A percentile compares a stretch with the other conserved stretches of the same genome.
Conservation (phyloP, 2,329 filamentous ascomycete genomes). For the Colletotrichum theobromicola region DNA sequence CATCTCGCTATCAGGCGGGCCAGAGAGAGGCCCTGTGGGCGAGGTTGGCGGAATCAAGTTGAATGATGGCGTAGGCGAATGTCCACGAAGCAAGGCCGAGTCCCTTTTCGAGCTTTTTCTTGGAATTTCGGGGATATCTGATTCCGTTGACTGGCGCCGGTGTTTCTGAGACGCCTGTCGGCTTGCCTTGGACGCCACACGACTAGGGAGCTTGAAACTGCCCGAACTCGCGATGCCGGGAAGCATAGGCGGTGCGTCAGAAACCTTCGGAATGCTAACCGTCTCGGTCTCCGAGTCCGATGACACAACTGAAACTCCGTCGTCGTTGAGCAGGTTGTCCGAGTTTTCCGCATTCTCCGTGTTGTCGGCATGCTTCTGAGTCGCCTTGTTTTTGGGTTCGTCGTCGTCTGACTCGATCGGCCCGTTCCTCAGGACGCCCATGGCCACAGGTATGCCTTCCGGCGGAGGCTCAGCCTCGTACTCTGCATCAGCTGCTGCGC, state of each 20-base stretch:
- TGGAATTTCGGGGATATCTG: slow-evolving; percentile 64
- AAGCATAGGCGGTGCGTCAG: slow-evolving; percentile 59
- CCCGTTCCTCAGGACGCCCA: slow-evolving; percentile 62
- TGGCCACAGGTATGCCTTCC: slow-evolving; percentile 69
- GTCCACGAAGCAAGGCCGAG: slow-evolving; percentile 45
- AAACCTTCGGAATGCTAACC: slow-evolving; percentile 43
- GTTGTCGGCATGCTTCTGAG: slow-evolving; percentile 24
- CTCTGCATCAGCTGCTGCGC: slow-evolving; percentile 52
- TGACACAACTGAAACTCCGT: slow-evolving; percentile 43
- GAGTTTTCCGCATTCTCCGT: not conserved
- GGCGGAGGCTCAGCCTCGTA: slow-evolving; percentile 71
- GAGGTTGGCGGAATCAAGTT: slow-evolving; percentile 29
- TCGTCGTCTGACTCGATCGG: slow-evolving; percentile 71
- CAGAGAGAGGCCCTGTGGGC: not conserved
- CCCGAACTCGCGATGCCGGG: slow-evolving; percentile 65
- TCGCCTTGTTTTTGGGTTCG: slow-evolving; percentile 36
- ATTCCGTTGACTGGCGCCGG: slow-evolving; percentile 34
- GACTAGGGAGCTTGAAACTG: slow-evolving; percentile 68
- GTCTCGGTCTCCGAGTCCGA: slow-evolving; percentile 50
- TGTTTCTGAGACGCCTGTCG: slow-evolving; percentile 39
- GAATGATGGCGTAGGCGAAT: slow-evolving; percentile 38
- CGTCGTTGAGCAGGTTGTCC: slow-evolving; percentile 48
- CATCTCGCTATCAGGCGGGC: slow-evolving; percentile 4
- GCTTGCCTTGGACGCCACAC: slow-evolving; percentile 64
- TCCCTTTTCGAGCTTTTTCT: slow-evolving; percentile 75